Evolutionary conservation across 2,329 filamentous ascomycete genomes (phyloP), one percentile per base, ranked within the genome.

Genomic region (Thielaviopsis ethacetica): DNA sequence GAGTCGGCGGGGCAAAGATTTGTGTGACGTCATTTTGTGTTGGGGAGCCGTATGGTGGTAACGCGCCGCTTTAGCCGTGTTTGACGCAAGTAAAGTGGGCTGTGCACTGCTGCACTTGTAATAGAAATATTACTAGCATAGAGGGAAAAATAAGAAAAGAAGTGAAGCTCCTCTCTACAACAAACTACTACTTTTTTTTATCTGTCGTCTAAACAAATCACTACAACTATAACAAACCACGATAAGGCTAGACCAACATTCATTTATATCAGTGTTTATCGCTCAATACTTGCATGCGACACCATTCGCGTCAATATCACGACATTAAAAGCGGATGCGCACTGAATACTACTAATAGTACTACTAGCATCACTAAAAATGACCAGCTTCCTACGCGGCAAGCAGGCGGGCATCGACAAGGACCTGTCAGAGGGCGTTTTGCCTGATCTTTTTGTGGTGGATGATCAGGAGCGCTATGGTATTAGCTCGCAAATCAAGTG

Each of bases 381-480:
- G 91, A 83, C 91, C 59, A 82, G 86, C 66, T 91, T 97, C 69
- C 75, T 98, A 63, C 80, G 93, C 69, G 86, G 88, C 66, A 96
- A 95, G 77, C 93, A 97, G 77, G 82, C 89, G 60, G 93, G 93
- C 67, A 86, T 98, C 66, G 86, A 90, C 69, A 88, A 85, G 72
- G 93, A 97, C 73, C 79, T 98, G 64, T 95, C 91, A 57, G 83
- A 84, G 19, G 86, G 85, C 64, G 82, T 97, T 63, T 77, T 82
- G 19, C 80, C 88, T 44, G 86, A 88, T 62, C 74, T 88, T 15
- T 95, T 97, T 69, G 76, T 81, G 61, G 81, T 91, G 24, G 90
- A 96, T 68, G 88, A 95, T 71, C 86, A 89, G 66, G 80, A 81
- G 56, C 82, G 88, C 63, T 91, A 86, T 70, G 89, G 91, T 62